Conservation (phyloP, 1,139 yeast genomes). For the Geotrichum candidum region DNA sequence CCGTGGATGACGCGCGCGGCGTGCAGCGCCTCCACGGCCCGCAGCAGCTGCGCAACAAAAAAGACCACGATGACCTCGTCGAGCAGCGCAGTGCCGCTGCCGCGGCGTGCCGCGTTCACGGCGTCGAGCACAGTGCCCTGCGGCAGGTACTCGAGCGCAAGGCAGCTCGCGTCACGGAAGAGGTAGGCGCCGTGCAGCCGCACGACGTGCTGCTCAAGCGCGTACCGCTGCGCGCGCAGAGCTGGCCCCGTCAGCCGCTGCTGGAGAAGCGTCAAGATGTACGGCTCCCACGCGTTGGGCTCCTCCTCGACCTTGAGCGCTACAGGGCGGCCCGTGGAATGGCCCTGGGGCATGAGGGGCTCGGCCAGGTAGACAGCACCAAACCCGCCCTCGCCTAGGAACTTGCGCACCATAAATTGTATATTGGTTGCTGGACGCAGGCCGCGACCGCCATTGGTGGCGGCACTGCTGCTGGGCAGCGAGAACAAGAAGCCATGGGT, state of each 20-base stretch:
- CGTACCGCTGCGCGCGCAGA: neutral
- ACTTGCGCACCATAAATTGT: slow-evolving; percentile 40
- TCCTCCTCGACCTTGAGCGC: slow-evolving; percentile 77
- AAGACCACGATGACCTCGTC: slow-evolving; percentile 65
- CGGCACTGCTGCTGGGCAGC: slow-evolving; percentile 8
- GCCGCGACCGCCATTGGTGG: slow-evolving; percentile 4
- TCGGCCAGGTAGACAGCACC: slow-evolving; percentile 76
- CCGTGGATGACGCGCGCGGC: slow-evolving; percentile 69
- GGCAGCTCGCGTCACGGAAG: slow-evolving; percentile 68
- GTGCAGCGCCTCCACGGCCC: slow-evolving; percentile 59
- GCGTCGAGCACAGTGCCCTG: slow-evolving; percentile 77
- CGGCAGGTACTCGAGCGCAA: slow-evolving; percentile 59
- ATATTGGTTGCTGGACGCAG: slow-evolving; percentile 12
- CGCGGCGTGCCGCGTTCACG: slow-evolving; percentile 40
- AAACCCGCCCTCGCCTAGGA: slow-evolving; percentile 75
- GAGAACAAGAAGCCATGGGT: neutral
- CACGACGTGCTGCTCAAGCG: slow-evolving; percentile 37
- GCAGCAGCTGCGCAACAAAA: slow-evolving; percentile 57
- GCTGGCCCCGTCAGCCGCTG: slow-evolving; percentile 29
- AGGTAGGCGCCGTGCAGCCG: slow-evolving; percentile 49
- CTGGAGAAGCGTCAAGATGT: slow-evolving; percentile 56
- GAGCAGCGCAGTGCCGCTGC: slow-evolving; percentile 30
- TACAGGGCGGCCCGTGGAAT: slow-evolving; percentile 29
- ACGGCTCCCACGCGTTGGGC: slow-evolving; percentile 75
- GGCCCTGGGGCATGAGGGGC: slow-evolving; percentile 46